Conservation (phyloP, 495 filamentous ascomycete species). For the Neurospora sp. region DNA sequence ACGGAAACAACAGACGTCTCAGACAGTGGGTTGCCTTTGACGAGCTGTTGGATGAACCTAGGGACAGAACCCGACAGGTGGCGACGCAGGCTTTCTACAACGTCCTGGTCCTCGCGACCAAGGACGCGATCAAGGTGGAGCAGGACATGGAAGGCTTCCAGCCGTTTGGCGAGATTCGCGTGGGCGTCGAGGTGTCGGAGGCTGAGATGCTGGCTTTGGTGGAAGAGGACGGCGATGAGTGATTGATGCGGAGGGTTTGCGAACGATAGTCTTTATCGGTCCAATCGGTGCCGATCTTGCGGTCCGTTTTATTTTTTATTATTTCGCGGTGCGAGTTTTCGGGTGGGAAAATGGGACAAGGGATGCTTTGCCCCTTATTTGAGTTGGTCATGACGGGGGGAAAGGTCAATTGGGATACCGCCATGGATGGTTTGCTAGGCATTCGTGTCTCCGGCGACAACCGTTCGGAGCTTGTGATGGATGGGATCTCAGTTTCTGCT, state of each 20-base stretch:
- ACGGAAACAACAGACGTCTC: background rate
- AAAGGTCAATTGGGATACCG: background rate
- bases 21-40: constrained; percentile 45
- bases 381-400: background rate
- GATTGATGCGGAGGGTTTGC: background rate
- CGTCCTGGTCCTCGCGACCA: constrained; percentile 58
- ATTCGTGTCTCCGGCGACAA: background rate
- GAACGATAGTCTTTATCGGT: background rate
- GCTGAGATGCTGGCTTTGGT: background rate
- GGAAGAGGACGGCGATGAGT: background rate
- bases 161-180: constrained; percentile 30
- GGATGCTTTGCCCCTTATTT: background rate
- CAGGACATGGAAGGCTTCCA: constrained; percentile 32
- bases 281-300: background rate
- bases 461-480: background rate
- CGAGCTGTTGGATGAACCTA: constrained; percentile 44
- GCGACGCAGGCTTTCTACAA: constrained; percentile 69
- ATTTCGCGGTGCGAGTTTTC: background rate
- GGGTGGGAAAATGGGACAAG: background rate
- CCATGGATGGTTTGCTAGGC: background rate
- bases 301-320: background rate
- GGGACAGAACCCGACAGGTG: constrained; percentile 42
- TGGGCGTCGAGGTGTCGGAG: constrained; percentile 16
- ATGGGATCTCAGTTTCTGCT: background rate
- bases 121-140: constrained; percentile 43